Base-by-base conservation (phyloP, 129 eudicot species). In the Pseudognaphalium luteoalbum region DNA sequence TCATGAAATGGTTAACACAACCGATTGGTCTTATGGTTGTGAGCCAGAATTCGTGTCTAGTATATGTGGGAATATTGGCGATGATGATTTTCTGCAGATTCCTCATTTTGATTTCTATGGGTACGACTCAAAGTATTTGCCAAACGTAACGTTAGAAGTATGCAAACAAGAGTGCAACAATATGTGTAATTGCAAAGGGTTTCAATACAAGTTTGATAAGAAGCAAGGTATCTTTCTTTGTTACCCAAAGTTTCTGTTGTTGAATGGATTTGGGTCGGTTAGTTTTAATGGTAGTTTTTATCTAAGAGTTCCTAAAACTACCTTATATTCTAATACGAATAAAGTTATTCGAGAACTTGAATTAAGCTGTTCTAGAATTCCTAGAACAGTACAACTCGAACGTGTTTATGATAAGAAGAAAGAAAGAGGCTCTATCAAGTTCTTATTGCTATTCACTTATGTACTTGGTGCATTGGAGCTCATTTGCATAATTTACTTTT, bases 1-100 rank as follows among this genome's bases (percentile, higher is more conserved):
- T 63, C 84, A 78, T 78, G 79, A 56, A 81, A 70, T 84, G 80
- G 63, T 78, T 69, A 57, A 84, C 58, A 32, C 1, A 9, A 56
- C 59, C 1, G 86, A 87, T 79, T 79, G 84, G 81, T 75, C 83
- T 1, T 28, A 65, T 4, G 91, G 91, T 11, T 87, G 91, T 35
- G 79, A 66, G 21, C 88, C 85, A 9, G 73, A 69, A 41, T 84
- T 79, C 33, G 12, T 59, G 32, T 42, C 75, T 7, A 47, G 42
- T 72, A 9, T 29, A 51, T 70, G 80, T 34, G 62, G 56, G 10
- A 41, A 52, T 11, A 71, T 44, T 57, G 69, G 61, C 17, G 35
- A 64, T 1, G 63, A 71, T 33, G 66, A 17, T 29, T 78, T 79
- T 62, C 51, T 81, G 63, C 52, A 68, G n/a, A 70, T 81, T 69